Evolutionary conservation across 371 early-diverging fungal species (phyloP).

Genomic region (Circinella minor): DNA sequence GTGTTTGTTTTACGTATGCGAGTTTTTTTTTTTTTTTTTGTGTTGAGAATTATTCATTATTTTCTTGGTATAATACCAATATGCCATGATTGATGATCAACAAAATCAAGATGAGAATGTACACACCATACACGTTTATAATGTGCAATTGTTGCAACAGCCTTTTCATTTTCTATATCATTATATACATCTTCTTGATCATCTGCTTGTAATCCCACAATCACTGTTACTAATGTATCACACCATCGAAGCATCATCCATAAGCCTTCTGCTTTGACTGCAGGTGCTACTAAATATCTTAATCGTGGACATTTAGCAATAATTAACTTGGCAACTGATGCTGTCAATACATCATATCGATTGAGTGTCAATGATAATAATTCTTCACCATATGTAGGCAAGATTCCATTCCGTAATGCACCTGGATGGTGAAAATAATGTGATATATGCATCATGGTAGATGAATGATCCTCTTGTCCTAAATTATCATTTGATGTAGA

Average conservation of each 20-base stretch:
- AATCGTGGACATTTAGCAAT: conserved; percentile 44
- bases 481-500: conserved; percentile 1
- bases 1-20: too few relatives aligned
- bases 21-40: not conserved
- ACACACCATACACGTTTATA: conserved; percentile 55
- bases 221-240: conserved; percentile 38
- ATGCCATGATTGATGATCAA: conserved; percentile 41
- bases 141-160: conserved; percentile 39
- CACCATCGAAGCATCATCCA: conserved; percentile 53
- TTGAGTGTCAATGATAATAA: conserved; percentile 42
- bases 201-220: conserved; percentile 37
- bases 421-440: conserved; percentile 53
- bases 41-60: conserved; percentile 15
- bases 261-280: conserved; percentile 49
- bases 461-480: not conserved
- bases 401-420: conserved; percentile 46
- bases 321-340: conserved; percentile 38
- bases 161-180: conserved; percentile 37
- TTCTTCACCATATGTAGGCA: conserved; percentile 51
- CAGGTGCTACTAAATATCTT: conserved; percentile 40
- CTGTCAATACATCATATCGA: conserved; percentile 43
- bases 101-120: conserved; percentile 22
- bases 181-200: conserved; percentile 24
- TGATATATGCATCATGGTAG: conserved; percentile 41
- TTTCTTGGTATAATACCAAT: conserved; percentile 48